These are phyloP conservation scores for Osmozyma mogii DNA, from an alignment of 805 yeast species.

Conservation along the genomic window DNA sequence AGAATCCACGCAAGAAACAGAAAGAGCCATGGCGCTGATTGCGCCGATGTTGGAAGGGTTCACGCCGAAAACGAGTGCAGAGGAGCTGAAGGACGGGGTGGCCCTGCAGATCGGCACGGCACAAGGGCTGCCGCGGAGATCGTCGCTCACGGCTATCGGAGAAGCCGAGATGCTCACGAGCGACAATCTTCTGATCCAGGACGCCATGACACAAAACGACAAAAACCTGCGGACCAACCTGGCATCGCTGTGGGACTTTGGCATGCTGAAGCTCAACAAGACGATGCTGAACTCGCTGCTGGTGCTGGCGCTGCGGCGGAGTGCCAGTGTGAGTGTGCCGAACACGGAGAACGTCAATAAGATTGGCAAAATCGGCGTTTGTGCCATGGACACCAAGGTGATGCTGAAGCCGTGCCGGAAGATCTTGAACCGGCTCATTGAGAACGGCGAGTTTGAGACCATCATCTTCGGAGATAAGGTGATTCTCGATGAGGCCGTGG, in stretches of 20 bases:
- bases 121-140: slow-evolving; percentile 8
- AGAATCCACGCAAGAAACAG: slow-evolving; percentile 16
- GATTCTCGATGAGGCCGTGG: slow-evolving; percentile 85
- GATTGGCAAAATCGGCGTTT: slow-evolving; percentile 92
- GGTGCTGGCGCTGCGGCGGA: slow-evolving; percentile 22
- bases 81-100: slow-evolving; percentile 19
- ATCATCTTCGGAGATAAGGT: slow-evolving; percentile 97
- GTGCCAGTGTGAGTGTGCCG: slow-evolving; percentile 25
- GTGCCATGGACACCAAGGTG: slow-evolving; percentile 98
- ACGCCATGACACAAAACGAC: slow-evolving; percentile 9
- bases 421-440: slow-evolving; percentile 79
- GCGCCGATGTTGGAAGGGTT: slow-evolving; percentile 74
- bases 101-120: slow-evolving; percentile 8
- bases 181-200: slow-evolving; percentile 14
- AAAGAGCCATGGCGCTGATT: slow-evolving; percentile 66
- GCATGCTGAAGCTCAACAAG: slow-evolving; percentile 22
- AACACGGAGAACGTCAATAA: slow-evolving; percentile 42
- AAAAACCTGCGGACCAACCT: slow-evolving; percentile 17
- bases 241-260: slow-evolving; percentile 13
- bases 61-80: slow-evolving; percentile 59
- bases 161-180: slow-evolving; percentile 10
- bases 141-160: slow-evolving; percentile 12
- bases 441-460: slow-evolving; percentile 92
- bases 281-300: slow-evolving; percentile 30
- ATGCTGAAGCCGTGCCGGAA: slow-evolving; percentile 92